phyloP scores from a whole-genome alignment of 176 grass and related monocot species.

The Typha latifolia region DNA sequence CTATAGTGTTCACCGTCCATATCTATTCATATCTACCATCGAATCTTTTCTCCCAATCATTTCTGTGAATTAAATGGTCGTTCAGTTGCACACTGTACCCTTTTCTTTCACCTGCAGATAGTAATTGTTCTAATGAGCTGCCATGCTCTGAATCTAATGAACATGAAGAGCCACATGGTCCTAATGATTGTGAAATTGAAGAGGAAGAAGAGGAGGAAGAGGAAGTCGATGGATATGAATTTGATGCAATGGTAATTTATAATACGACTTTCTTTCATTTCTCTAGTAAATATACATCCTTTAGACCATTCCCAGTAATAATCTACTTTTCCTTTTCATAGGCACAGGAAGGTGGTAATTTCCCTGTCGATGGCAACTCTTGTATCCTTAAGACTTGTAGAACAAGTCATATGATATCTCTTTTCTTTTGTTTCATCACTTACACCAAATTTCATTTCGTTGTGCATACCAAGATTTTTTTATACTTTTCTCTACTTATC shows the following conservation, averaged over 20 bases:
- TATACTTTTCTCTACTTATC: neutral
- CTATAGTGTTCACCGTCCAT: conserved; percentile 1
- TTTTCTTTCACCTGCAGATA: conserved; percentile 17
- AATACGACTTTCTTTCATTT: neutral
- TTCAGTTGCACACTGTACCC: neutral
- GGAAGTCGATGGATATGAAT: conserved; percentile 55
- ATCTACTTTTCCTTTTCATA: conserved; percentile 19
- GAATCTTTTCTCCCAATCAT: neutral
- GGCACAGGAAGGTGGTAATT: conserved; percentile 34
- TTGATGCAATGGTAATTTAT: conserved; percentile 34
- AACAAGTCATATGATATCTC: neutral
- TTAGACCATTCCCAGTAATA: conserved; percentile 10
- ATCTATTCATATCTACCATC: neutral
- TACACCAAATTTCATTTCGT: neutral
- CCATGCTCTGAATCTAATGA: conserved; percentile 16
- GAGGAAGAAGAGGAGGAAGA: conserved; percentile 49
- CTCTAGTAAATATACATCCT: conserved; percentile 7
- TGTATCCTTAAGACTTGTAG: conserved; percentile 36
- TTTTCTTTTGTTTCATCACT: conserved; percentile 6
- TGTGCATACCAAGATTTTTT: neutral
- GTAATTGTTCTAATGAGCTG: conserved; percentile 17
- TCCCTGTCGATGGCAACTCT: conserved; percentile 26
- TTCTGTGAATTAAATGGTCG: conserved; percentile 6
- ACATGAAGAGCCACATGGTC: conserved; percentile 34
- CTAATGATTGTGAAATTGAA: conserved; percentile 38